Percentiles rank a stretch among this genome's conserved stretches.
Conservation (phyloP, 2,329 filamentous ascomycete genomes). For the Venturia oleaginea region DNA sequence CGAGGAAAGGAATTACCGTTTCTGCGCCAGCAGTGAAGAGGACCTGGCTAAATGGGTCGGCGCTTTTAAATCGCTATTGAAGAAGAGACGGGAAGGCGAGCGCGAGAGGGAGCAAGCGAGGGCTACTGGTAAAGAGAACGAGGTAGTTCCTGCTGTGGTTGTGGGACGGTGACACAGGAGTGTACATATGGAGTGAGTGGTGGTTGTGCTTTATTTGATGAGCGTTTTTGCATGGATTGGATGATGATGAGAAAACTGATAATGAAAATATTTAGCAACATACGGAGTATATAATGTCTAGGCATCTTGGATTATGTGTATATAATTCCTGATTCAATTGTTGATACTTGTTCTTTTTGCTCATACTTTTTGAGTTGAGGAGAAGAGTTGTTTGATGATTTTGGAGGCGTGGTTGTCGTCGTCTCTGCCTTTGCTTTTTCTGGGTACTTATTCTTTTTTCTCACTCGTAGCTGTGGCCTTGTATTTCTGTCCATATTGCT, state of each 20-base stretch:
- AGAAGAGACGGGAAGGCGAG: slow-evolving; percentile 49
- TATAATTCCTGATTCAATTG: no score
- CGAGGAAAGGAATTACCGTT: slow-evolving; percentile 60
- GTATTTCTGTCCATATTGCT: no score
- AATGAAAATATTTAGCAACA: not conserved
- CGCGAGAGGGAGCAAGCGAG: not conserved
- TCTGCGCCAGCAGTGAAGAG: slow-evolving; percentile 65
- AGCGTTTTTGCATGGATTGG: slow-evolving; percentile 2
- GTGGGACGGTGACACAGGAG: not conserved
- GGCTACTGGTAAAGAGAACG: not conserved
- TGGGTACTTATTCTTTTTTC: no score
- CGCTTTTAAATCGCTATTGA: slow-evolving; percentile 77
- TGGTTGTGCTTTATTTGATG: not conserved
- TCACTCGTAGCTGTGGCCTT: no score
- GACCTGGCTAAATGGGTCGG: slow-evolving; percentile 75
- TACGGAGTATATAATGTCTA: not conserved
- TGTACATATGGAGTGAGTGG: not conserved
- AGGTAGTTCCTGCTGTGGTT: not conserved
- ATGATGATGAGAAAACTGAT: not conserved
- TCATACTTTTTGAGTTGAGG: no score
- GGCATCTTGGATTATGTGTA: not conserved
- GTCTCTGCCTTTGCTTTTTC: no score
- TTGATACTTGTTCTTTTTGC: no score
- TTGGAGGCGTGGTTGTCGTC: no score
- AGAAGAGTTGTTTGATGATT: no score